Evolutionary conservation across 2,329 filamentous ascomycete species (phyloP).

Genomic region (Penicillium sp.): DNA sequence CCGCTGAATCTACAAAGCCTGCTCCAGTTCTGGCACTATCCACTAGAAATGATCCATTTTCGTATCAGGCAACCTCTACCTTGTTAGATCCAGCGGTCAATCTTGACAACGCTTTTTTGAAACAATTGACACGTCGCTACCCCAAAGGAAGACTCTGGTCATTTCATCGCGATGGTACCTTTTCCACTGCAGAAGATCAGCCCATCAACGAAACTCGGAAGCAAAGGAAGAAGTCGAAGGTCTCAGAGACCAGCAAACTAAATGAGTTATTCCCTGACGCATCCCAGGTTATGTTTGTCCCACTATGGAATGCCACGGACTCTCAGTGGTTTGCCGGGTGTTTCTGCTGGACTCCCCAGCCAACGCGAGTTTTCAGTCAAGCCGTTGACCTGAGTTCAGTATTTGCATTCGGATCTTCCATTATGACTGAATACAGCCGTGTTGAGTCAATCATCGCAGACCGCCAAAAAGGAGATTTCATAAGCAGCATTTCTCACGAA

Average conservation of each 20-base stretch:
- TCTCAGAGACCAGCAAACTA: conserved; percentile 7
- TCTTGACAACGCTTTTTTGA: conserved; percentile 14
- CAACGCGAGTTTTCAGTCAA: conserved; percentile 24
- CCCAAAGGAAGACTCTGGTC: conserved; percentile 19
- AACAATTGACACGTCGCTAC: conserved; percentile 12
- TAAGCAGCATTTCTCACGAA: conserved; percentile 54
- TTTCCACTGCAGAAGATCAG: conserved; percentile 17
- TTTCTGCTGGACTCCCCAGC: conserved; percentile 27
- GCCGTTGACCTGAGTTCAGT: conserved; percentile 35
- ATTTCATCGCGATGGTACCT: conserved; percentile 15
- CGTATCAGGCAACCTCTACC: background rate
- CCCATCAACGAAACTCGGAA: conserved; percentile 47
- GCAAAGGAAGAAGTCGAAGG: background rate
- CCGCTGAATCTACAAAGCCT: background rate
- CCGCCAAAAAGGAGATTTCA: conserved; percentile 52
- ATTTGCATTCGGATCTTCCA: conserved; percentile 35
- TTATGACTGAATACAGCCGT: conserved; percentile 40
- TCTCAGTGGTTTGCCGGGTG: conserved; percentile 32
- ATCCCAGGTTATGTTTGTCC: conserved; percentile 29
- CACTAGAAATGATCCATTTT: conserved; percentile 5
- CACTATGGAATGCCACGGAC: conserved; percentile 34
- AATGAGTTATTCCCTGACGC: conserved; percentile 26
- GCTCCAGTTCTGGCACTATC: conserved; percentile 14
- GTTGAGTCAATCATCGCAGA: conserved; percentile 38
- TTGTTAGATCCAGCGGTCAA: conserved; percentile 6